Evolutionary conservation across 805 yeast species (phyloP), one percentile per base, ranked within the genome.

Genomic region (Metschnikowia corniflorae): DNA sequence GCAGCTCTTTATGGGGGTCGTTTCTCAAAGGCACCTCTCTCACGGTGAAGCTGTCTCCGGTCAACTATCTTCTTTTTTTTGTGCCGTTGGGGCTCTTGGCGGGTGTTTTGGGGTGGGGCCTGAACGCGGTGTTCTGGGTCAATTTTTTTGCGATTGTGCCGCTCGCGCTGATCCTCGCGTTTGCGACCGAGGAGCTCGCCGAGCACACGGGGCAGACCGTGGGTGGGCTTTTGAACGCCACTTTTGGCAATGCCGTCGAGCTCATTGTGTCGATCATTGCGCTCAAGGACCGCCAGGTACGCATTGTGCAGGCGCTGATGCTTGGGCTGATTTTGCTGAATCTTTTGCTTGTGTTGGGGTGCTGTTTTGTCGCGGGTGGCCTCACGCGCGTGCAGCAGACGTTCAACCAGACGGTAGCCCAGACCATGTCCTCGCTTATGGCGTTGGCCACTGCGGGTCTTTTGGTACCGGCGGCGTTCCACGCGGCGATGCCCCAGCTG

Each of bases 241-340:
- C 97, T 7, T 86, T 93, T 58, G 98, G 98, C 41, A 93, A 93
- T 60, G 97, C 97, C 2, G 96, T 93, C 16, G 98, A 93, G 65
- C 78, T 93, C 42, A 93, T 93, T 60, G 97, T 93, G 23, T 85
- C 96, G 2, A 70, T 93, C 18, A 87, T 93, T 49, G 98, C 98
- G 1, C 70, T 93, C 52, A 71, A 65, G 49, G 82, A 85, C 29
- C 85, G 86, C 49, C 97, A 93, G 63, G 79, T 93, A 34, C 75
- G 95, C 46, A 89, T 93, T 53, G 97, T 93, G 19, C 97, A 93
- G 63, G 95, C 97, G 2, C 85, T 95, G 15, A 91, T 93, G 97
- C 74, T 93, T 40, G 98, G 98, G 21, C 83, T 95, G 35, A 86
- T 93, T 43, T 70, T 93, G 40, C 86, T 96, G 32, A 93, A 93